Evolutionary conservation across 2,329 filamentous ascomycete genomes (phyloP).

Genomic region (Neocucurbitaria cava): DNA sequence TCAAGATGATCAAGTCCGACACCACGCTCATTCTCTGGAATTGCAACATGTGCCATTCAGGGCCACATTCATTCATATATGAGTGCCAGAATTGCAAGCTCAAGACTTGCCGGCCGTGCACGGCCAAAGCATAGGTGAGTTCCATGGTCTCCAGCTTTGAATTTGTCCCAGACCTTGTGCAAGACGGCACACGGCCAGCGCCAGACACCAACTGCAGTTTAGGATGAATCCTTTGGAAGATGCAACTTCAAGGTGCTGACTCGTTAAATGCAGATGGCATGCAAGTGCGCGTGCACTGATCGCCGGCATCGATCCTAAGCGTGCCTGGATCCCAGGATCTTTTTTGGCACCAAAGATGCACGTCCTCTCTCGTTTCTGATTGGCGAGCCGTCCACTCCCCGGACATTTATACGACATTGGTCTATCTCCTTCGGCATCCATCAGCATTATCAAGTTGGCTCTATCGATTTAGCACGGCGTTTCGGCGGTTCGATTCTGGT

Average conservation of each 20-base stretch:
- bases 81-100: constrained; percentile 60
- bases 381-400: constrained; percentile 13
- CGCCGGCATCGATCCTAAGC: constrained; percentile 30
- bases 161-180: constrained; percentile 1
- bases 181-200: constrained; percentile 8
- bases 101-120: constrained; percentile 58
- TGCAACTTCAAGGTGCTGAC: constrained; percentile 32
- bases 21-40: constrained; percentile 60
- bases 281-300: constrained; percentile 30
- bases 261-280: constrained; percentile 26
- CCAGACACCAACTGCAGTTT: constrained; percentile 13
- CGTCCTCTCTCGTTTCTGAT: constrained; percentile 20
- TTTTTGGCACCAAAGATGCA: constrained; percentile 10
- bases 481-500: constrained; percentile 31
- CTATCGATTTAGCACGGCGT: constrained; percentile 48
- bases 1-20: constrained; percentile 61
- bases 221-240: constrained; percentile 14
- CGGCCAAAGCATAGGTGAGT: constrained; percentile 51
- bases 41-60: constrained; percentile 60
- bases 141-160: neutral
- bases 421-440: constrained; percentile 13
- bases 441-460: constrained; percentile 27
- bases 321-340: constrained; percentile 14
- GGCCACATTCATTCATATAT: constrained; percentile 59
- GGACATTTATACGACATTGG: constrained; percentile 11